Evolutionary conservation across 768 basidiomycete genomes (phyloP).

Genomic region (Zangia roseola): DNA sequence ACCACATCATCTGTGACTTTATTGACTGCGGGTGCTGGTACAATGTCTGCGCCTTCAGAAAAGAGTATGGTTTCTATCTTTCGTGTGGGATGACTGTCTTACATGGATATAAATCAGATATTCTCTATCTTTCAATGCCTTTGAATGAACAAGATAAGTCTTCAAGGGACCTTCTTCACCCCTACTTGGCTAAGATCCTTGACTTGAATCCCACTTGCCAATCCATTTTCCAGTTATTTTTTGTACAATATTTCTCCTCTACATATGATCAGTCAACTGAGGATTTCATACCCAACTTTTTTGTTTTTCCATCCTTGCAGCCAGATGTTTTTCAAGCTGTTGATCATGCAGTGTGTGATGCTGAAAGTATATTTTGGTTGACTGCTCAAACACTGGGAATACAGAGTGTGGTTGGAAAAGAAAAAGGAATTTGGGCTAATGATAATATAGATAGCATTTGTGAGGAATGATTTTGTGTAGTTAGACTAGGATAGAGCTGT

Average conservation of each 20-base stretch:
- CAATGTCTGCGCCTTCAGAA: conserved; percentile 69
- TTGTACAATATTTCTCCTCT: conserved; percentile 42
- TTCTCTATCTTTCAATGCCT: conserved; percentile 59
- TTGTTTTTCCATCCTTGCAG: conserved; percentile 25
- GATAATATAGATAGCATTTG: background rate
- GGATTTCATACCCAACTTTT: conserved; percentile 5
- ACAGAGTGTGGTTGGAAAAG: background rate
- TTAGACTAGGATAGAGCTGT: too few relatives aligned
- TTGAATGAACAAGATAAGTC: conserved; percentile 26
- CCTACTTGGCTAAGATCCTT: conserved; percentile 57
- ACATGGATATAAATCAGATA: conserved; percentile 39
- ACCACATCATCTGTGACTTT: conserved; percentile 53
- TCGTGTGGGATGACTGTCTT: background rate
- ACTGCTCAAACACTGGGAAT: background rate
- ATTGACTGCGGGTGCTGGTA: conserved; percentile 69
- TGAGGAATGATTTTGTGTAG: background rate
- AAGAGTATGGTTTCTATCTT: conserved; percentile 44
- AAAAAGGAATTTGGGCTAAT: conserved; percentile 11
- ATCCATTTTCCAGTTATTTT: conserved; percentile 52
- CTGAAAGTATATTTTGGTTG: conserved; percentile 57
- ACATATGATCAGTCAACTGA: background rate
- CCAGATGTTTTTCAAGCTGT: conserved; percentile 48
- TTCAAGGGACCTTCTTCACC: conserved; percentile 42
- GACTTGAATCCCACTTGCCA: conserved; percentile 16
- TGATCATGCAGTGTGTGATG: conserved; percentile 55